Percentiles rank a stretch among this genome's conserved stretches.
Evolutionary conservation across 306 rosid genomes (phyloP).

Genomic region (Begonia masoniana): DNA sequence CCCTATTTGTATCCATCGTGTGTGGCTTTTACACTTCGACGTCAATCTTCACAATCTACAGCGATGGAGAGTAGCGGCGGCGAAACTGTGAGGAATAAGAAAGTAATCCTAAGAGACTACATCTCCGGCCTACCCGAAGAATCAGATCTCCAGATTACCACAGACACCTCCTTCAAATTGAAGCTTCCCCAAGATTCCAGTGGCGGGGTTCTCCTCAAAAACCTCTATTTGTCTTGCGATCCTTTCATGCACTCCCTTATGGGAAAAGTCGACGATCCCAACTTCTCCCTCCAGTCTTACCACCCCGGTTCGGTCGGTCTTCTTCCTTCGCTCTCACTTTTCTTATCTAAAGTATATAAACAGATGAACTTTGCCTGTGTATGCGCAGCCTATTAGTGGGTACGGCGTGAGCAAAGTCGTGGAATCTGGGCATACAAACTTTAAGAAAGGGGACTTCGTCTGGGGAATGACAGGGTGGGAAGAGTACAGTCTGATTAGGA

Average conservation of each 20-base stretch:
- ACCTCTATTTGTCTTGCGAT: slow-evolving; percentile 37
- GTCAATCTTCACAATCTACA: neutral
- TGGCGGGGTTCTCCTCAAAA: slow-evolving; percentile 23
- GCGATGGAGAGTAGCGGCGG: slow-evolving; percentile 12
- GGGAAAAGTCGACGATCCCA: neutral
- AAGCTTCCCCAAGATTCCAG: slow-evolving; percentile 23
- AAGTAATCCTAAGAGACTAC: slow-evolving; percentile 19
- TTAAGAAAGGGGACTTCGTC: slow-evolving; percentile 34
- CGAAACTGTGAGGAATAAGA: slow-evolving; percentile 23
- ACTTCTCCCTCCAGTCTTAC: neutral
- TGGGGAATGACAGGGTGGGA: slow-evolving; percentile 68
- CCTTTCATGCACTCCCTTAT: slow-evolving; percentile 27
- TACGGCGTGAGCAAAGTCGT: slow-evolving; percentile 38
- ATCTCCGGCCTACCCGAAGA: slow-evolving; percentile 26
- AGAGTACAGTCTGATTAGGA: slow-evolving; percentile 30
- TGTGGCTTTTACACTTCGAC: no score
- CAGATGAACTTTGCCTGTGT: neutral
- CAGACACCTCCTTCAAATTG: slow-evolving; percentile 1
- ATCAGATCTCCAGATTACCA: slow-evolving; percentile 14
- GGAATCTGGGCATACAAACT: slow-evolving; percentile 41
- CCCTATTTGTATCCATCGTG: no score
- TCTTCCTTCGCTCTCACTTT: neutral
- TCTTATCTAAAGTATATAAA: neutral
- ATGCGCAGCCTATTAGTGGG: slow-evolving; percentile 27
- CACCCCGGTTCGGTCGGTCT: slow-evolving; percentile 15